These are phyloP conservation scores for Jamesozyma piceae DNA, from an alignment of 805 yeast species.

Conservation along the genomic window DNA sequence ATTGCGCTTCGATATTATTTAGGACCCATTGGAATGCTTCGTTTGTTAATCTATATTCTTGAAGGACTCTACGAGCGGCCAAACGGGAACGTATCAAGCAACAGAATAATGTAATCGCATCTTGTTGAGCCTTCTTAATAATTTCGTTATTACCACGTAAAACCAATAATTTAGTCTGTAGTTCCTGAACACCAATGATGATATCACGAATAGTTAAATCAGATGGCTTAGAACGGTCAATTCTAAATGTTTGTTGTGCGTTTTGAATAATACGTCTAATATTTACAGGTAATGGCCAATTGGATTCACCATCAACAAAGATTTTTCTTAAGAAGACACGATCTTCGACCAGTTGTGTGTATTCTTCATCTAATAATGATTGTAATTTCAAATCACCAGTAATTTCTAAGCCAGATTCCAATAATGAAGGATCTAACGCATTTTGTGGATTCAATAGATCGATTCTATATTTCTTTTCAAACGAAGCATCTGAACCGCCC, in stretches of 20 bases:
- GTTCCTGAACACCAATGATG: slow-evolving; percentile 56
- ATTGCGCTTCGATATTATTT: slow-evolving; percentile 90
- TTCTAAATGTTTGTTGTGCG: slow-evolving; percentile 93
- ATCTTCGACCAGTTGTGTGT: slow-evolving; percentile 63
- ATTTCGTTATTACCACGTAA: slow-evolving; percentile 74
- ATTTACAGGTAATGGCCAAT: slow-evolving; percentile 97
- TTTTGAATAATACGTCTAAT: slow-evolving; percentile 93
- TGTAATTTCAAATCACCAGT: slow-evolving; percentile 83
- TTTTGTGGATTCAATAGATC: slow-evolving; percentile 68
- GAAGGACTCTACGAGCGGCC: slow-evolving; percentile 82
- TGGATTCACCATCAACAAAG: slow-evolving; percentile 87
- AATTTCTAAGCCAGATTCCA: slow-evolving; percentile 87
- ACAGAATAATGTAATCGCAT: slow-evolving; percentile 84
- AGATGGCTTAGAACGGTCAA: slow-evolving; percentile 82
- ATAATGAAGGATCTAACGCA: slow-evolving; percentile 56
- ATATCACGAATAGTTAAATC: slow-evolving; percentile 81
- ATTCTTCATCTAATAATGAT: slow-evolving; percentile 73
- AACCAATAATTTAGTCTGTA: slow-evolving; percentile 61
- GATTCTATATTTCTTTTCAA: slow-evolving; percentile 75
- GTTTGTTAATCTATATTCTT: slow-evolving; percentile 76
- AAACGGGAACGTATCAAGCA: slow-evolving; percentile 87
- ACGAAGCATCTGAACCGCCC: slow-evolving; percentile 80
- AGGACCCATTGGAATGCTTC: slow-evolving; percentile 92
- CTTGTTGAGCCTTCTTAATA: slow-evolving; percentile 76
- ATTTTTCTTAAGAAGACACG: slow-evolving; percentile 74